Evolutionary conservation across 805 yeast genomes (phyloP), one percentile per base, ranked within the genome.

Genomic region (Kluyveromyces siamensis): DNA sequence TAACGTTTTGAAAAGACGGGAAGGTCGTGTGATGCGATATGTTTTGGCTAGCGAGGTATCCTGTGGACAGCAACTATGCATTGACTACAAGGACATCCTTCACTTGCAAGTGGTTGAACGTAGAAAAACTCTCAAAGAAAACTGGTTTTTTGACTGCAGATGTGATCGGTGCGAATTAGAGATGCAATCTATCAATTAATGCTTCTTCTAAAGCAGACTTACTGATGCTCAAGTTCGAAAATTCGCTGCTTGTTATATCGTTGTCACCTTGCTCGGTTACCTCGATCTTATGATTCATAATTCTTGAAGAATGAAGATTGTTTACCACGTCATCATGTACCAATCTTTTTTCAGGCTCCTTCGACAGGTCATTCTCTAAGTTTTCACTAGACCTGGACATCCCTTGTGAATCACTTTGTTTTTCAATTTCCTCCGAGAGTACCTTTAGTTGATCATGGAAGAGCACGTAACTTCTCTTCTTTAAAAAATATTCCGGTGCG

Each of bases 121-220:
- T 50, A 72, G 71, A 45, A 54, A 57, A 33, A 62, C 69, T 11
- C 61, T 82, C 50, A 59, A 55, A 18, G 76, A 72, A 42, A 73
- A 72, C 41, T 82, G 87, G 87, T 80, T 79, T 55, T 82, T 82
- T 53, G 63, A 64, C 14, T 82, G 87, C 59, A 67, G 64, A 2
- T 82, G 86, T 59, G 56, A 48, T 1, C 68, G 73, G 46, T 81
- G 87, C 58, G 33, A 39, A 25, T 57, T 51, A 56, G 49, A 55
- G 62, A 35, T 64, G 66, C 44, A 68, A 49, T 18, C 66, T 54
- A 25, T 70, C 71, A 53, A 71, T 55, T 37, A 70, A 50, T 1
- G 73, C 74, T 45, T 71, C 74, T 48, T 70, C 75, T 21, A 71
- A 52, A 1, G 74, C 74, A 5, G 73, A 68, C 43, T 66, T 69